Base-by-base conservation (phyloP, 352 stramenopile species). In the Blastocystis hominis region DNA sequence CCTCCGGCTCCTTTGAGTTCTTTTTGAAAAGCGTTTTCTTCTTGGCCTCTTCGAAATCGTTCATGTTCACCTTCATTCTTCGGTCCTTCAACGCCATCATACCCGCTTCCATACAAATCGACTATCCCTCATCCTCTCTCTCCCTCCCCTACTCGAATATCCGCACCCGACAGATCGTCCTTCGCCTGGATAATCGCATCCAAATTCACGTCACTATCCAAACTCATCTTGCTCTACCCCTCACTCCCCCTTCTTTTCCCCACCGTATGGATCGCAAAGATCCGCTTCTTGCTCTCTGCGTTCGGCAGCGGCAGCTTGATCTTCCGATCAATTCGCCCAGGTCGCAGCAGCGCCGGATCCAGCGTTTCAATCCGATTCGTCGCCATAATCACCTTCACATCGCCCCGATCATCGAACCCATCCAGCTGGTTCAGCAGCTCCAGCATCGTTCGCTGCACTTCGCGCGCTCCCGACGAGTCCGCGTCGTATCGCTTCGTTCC, bases 351-450 rank as follows among this genome's bases (percentile, higher is more conserved):
- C 5, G 97, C 97, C 7, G 97, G 97, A 90, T 99, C 97, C 1
- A 99, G 91, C 36, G 92, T 97, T 88, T 99, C 97, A 88, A 99
- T 99, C 76, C 96, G 94, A 91, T 99, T 99, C 3, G 97, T 99
- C 6, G 97, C 97, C 97, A 99, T 99, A 90, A 99, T 99, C 62
- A 99, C 94, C 93, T 99, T 99, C 75, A 99, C 96, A 89, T 99
- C 96, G 10, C 95, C 95, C 54, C 96, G 93, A 90, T 99, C 96
- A 90, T 99, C 97, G 88, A 99, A 99, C 59, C 97, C 97, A 91
- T 99, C 97, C 59, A 99, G 92, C 91, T 99, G 97, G 91, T 99
- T 99, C 9, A 99, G 91, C 44, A 99, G 92, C 91, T 99, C 97
- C 66, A 99, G 92, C 97, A 99, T 99, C 55, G 97, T 99, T 90